phyloP scores from a whole-genome alignment of 345 rosid genomes.

The Lenwebbia sp. region DNA sequence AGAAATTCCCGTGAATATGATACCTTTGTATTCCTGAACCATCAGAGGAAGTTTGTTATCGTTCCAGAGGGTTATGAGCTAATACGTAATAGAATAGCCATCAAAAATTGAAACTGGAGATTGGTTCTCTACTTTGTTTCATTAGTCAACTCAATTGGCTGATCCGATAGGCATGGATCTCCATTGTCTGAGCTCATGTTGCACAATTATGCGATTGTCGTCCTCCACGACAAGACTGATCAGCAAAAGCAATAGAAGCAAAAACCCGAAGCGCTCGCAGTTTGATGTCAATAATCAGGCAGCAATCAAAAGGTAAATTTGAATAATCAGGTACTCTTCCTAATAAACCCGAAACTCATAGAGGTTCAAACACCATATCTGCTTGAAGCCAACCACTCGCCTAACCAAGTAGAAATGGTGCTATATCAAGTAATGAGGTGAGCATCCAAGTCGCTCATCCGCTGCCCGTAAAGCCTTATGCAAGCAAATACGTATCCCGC shows the following conservation, averaged over 20 bases:
- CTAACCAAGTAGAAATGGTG: background rate
- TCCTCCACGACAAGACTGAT: background rate
- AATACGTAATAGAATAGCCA: background rate
- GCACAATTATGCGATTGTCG: background rate
- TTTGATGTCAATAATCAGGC: background rate
- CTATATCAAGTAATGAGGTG: background rate
- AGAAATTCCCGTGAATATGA: constrained; percentile 62
- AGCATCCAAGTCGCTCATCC: background rate
- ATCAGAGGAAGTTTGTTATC: constrained; percentile 2
- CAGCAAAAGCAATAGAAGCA: background rate
- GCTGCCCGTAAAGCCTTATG: background rate
- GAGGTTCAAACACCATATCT: background rate
- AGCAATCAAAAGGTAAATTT: background rate
- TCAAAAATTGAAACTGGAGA: background rate
- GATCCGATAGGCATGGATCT: constrained; percentile 27
- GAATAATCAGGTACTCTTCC: background rate
- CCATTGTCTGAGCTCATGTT: constrained; percentile 62
- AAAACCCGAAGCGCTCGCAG: background rate
- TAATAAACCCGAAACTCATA: background rate
- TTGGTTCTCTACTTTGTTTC: constrained; percentile 28
- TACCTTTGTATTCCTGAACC: constrained; percentile 46
- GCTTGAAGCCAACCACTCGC: background rate
- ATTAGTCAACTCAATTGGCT: constrained; percentile 16
- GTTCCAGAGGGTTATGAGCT: background rate
- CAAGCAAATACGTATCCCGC: background rate